phyloP scores from a whole-genome alignment of 371 early-diverging fungal genomes.

The Mortierella sp. region DNA sequence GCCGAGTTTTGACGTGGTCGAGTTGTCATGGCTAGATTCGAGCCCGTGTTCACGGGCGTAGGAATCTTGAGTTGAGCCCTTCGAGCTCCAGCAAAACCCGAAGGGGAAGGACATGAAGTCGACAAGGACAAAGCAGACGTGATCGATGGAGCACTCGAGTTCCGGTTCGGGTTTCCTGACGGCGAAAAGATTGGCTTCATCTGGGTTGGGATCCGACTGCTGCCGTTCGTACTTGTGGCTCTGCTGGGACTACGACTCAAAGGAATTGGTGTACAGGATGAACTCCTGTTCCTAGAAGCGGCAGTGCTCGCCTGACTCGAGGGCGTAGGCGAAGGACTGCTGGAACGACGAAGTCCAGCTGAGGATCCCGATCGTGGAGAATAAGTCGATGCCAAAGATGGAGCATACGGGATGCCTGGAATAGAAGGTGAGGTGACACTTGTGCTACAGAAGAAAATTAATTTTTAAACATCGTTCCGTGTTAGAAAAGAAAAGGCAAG shows the following conservation, averaged over 20 bases:
- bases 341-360: constrained; percentile 14
- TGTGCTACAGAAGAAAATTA: constrained; percentile 19
- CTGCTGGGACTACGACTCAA: too few relatives aligned
- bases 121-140: too few relatives aligned
- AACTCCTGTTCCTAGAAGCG: constrained; percentile 21
- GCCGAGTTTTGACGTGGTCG: constrained; percentile 28
- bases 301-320: constrained; percentile 12
- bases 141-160: constrained; percentile 19
- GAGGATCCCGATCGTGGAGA: constrained; percentile 29
- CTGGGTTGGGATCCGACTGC: constrained; percentile 7
- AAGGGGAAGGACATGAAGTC: neutral
- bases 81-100: neutral
- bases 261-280: constrained; percentile 20
- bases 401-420: constrained; percentile 45
- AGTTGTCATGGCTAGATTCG: neutral
- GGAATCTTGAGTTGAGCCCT: constrained; percentile 17
- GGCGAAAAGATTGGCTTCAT: constrained; percentile 37
- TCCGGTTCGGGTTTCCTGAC: constrained; percentile 27
- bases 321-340: constrained; percentile 16
- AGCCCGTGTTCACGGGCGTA: constrained; percentile 18
- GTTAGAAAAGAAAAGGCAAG: too few relatives aligned
- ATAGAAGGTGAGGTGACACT: constrained; percentile 41
- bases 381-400: constrained; percentile 30
- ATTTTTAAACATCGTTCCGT: too few relatives aligned
- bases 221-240: too few relatives aligned